phyloP scores from a whole-genome alignment of 2,329 filamentous ascomycete species.

The Knufia fluminis region DNA sequence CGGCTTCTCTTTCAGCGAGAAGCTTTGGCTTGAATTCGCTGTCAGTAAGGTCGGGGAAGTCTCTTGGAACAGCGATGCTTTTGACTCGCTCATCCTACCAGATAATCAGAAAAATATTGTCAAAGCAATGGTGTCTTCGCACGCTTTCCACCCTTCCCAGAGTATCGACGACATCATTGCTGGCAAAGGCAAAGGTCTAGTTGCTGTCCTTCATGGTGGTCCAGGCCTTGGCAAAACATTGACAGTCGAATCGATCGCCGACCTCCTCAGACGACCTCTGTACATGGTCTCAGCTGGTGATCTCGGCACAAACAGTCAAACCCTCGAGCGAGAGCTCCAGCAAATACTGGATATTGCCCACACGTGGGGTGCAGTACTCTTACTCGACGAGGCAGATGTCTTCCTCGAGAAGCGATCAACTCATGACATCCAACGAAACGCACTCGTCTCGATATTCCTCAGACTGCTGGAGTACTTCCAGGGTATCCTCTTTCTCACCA shows the following conservation, averaged over 20 bases:
- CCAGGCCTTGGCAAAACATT: slow-evolving; percentile 84
- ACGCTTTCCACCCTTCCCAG: slow-evolving; percentile 70
- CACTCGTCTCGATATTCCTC: slow-evolving; percentile 78
- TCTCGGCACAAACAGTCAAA: slow-evolving; percentile 65
- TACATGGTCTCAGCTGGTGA: slow-evolving; percentile 79
- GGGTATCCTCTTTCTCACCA: slow-evolving; percentile 81
- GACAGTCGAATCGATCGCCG: slow-evolving; percentile 77
- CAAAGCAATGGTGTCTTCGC: slow-evolving; percentile 71
- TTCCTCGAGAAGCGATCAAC: slow-evolving; percentile 76
- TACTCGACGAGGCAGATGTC: slow-evolving; percentile 78
- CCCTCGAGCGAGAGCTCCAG: slow-evolving; percentile 66
- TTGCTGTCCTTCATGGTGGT: slow-evolving; percentile 71
- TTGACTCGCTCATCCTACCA: slow-evolving; percentile 68
- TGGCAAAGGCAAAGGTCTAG: slow-evolving; percentile 79
- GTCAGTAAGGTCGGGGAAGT: slow-evolving; percentile 71
- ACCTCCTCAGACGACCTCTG: slow-evolving; percentile 69
- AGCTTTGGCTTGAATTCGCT: slow-evolving; percentile 81
- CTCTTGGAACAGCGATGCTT: slow-evolving; percentile 73
- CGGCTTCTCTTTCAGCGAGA: slow-evolving; percentile 80
- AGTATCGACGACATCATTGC: slow-evolving; percentile 76
- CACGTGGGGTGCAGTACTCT: slow-evolving; percentile 73
- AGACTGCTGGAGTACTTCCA: slow-evolving; percentile 85
- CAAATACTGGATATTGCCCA: slow-evolving; percentile 80
- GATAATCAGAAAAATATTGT: slow-evolving; percentile 58
- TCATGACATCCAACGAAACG: slow-evolving; percentile 76